Percentiles rank a stretch among this genome's conserved stretches.
Evolutionary conservation across 257 asterid genomes (phyloP).

Genomic region (Cynanchum wilfordii): DNA sequence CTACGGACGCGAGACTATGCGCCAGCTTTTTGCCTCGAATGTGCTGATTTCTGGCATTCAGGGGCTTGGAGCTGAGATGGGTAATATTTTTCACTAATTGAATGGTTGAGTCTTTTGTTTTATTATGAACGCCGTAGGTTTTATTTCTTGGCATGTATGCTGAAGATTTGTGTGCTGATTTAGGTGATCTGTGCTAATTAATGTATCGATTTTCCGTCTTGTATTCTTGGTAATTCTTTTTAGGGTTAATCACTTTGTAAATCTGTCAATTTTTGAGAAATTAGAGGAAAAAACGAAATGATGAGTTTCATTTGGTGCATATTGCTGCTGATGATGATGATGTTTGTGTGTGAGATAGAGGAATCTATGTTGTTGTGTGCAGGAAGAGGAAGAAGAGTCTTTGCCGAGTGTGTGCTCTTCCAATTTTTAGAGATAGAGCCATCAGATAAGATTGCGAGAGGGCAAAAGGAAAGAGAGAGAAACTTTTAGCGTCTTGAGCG

Average conservation of each 20-base stretch:
- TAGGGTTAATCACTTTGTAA: conserved; percentile 20
- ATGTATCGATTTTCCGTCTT: conserved; percentile 25
- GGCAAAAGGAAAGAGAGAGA: conserved; percentile 26
- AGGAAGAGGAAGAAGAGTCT: conserved; percentile 52
- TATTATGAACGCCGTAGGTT: no score
- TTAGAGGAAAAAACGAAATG: conserved; percentile 20
- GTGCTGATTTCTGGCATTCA: conserved; percentile 85
- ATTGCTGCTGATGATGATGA: no score
- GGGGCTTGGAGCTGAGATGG: conserved; percentile 91
- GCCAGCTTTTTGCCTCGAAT: conserved; percentile 79
- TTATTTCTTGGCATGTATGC: no score
- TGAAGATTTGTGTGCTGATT: no score
- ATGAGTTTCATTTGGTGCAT: conserved; percentile 56
- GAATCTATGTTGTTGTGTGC: conserved; percentile 78
- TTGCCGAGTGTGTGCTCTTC: conserved; percentile 60
- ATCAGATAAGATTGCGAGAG: conserved; percentile 46
- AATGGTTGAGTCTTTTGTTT: no score
- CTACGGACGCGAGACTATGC: conserved; percentile 93
- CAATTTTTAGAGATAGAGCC: conserved; percentile 34
- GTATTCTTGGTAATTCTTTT: conserved; percentile 24
- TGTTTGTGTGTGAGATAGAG: conserved; percentile 88
- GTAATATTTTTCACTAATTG: conserved; percentile 25
- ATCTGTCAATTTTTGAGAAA: conserved; percentile 12
- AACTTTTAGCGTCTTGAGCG: conserved; percentile 18
- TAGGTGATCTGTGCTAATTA: no score